Percentiles rank a stretch among this genome's conserved stretches.
Evolutionary conservation across 345 rosid genomes (phyloP).

Genomic region (Mangifera indica): DNA sequence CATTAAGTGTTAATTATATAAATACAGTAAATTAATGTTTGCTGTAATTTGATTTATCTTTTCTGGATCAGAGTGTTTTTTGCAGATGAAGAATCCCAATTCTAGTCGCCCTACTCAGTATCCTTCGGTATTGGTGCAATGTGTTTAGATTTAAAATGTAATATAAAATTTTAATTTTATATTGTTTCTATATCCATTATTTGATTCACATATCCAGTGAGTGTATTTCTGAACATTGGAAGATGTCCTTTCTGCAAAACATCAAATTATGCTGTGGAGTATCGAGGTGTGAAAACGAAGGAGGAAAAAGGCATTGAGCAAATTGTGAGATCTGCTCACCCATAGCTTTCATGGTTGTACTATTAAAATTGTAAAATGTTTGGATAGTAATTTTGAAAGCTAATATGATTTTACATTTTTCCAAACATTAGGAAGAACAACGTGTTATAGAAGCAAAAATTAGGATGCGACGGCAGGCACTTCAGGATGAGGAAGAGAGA

Average conservation of each 20-base stretch:
- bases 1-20: constrained; percentile 3
- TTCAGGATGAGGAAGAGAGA: constrained; percentile 86
- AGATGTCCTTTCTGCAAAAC: constrained; percentile 99
- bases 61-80: constrained; percentile 79
- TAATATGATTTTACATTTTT: neutral
- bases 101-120: constrained; percentile 95
- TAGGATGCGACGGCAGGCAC: constrained; percentile 80
- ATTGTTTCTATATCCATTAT: neutral
- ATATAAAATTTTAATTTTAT: constrained; percentile 10
- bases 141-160: neutral
- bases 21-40: neutral
- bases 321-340: constrained; percentile 56
- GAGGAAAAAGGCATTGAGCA: constrained; percentile 97
- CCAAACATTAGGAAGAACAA: constrained; percentile 77
- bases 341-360: neutral
- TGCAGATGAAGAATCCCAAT: constrained; percentile 98
- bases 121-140: constrained; percentile 48
- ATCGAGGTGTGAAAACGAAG: constrained; percentile 84
- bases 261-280: constrained; percentile 92
- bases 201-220: neutral
- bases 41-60: constrained; percentile 19
- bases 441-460: constrained; percentile 95
- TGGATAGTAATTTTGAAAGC: neutral
- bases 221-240: constrained; percentile 52
- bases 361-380: neutral